phyloP scores from a whole-genome alignment of 225 moss, liverwort and hornwort species.

The Bryoerythrophyllum caledonicum region DNA sequence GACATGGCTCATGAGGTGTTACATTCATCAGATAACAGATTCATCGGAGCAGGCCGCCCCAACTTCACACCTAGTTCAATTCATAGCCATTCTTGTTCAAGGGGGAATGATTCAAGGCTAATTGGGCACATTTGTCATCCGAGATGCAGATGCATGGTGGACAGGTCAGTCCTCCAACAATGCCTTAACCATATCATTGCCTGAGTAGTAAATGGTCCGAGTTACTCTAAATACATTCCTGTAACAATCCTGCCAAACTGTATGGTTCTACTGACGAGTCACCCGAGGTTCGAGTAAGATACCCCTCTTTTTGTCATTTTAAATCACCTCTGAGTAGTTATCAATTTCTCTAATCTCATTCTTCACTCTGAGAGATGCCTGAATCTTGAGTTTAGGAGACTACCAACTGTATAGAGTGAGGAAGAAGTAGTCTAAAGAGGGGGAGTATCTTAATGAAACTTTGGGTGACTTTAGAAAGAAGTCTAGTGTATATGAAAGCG shows the following conservation, averaged over 20 bases:
- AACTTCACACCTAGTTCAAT: neutral
- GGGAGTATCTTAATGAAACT: no score
- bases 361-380: no score
- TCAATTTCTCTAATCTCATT: no score
- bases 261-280: neutral
- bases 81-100: neutral
- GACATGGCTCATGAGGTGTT: neutral
- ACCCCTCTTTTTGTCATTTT: no score
- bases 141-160: accelerated
- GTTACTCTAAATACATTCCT: neutral
- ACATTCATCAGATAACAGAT: neutral
- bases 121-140: neutral
- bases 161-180: neutral
- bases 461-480: no score
- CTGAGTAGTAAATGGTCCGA: accelerated
- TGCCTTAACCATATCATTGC: neutral
- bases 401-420: no score
- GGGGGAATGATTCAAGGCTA: neutral
- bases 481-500: no score
- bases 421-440: no score
- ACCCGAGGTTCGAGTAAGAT: no score
- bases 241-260: neutral
- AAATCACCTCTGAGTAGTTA: no score
- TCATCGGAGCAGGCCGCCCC: neutral
- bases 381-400: no score